phyloP scores from a whole-genome alignment of 257 asterid species.

The Phtheirospermum japonicum region DNA sequence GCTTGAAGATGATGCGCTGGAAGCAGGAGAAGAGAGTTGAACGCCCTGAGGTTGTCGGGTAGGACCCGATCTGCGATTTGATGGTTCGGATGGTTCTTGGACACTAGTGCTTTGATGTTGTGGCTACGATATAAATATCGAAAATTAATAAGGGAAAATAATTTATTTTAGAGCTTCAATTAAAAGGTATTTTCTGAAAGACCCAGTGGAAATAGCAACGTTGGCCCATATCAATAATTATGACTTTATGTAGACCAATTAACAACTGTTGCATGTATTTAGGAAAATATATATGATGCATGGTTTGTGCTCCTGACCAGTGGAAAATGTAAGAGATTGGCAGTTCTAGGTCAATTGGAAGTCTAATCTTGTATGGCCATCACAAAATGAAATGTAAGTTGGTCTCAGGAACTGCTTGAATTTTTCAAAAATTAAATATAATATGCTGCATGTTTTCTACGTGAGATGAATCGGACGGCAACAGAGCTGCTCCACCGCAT shows the following conservation, averaged over 20 bases:
- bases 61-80: slow-evolving; percentile 34
- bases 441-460: neutral
- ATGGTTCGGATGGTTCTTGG: slow-evolving; percentile 39
- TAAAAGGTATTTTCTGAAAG: neutral
- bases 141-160: neutral
- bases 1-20: slow-evolving; percentile 46
- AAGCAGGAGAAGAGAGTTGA: slow-evolving; percentile 38
- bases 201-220: too few relatives aligned
- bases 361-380: neutral
- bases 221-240: neutral
- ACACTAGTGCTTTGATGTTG: slow-evolving; percentile 38
- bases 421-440: neutral
- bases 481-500: neutral
- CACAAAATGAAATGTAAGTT: slow-evolving; percentile 15
- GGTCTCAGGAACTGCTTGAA: neutral
- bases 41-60: slow-evolving; percentile 37
- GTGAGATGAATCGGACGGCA: slow-evolving; percentile 8
- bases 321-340: too few relatives aligned
- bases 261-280: too few relatives aligned
- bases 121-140: slow-evolving; percentile 32
- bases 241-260: too few relatives aligned
- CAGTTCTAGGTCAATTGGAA: neutral
- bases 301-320: neutral
- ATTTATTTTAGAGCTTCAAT: neutral
- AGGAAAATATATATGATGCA: too few relatives aligned